A percentile compares a stretch with the other conserved stretches of the same genome.
These are phyloP conservation scores for Pichia paraexigua DNA, from an alignment of 805 yeast genomes.

Conservation along the genomic window DNA sequence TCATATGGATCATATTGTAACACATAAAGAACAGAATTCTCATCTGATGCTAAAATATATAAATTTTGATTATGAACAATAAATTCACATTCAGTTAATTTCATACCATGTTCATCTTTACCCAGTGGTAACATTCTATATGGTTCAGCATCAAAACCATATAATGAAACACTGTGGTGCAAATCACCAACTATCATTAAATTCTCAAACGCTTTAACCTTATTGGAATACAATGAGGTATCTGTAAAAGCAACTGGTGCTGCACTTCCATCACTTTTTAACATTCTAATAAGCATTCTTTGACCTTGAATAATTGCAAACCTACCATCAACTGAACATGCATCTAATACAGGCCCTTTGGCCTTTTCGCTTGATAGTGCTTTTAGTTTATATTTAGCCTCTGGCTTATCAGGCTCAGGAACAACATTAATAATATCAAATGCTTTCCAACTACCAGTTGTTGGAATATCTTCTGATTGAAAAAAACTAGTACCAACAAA, in stretches of 20 bases:
- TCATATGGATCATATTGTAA: conserved; percentile 90
- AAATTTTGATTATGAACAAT: conserved; percentile 63
- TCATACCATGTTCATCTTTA: conserved; percentile 57
- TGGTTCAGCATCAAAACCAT: conserved; percentile 94
- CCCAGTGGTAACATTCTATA: conserved; percentile 75
- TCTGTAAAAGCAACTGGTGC: conserved; percentile 93
- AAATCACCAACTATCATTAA: conserved; percentile 76
- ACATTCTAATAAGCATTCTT: conserved; percentile 65
- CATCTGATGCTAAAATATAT: conserved; percentile 61
- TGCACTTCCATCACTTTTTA: conserved; percentile 67
- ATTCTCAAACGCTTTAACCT: conserved; percentile 77
- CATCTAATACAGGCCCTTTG: conserved; percentile 74
- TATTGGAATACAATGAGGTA: conserved; percentile 70
- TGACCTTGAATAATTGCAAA: conserved; percentile 84
- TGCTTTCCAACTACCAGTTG: conserved; percentile 70
- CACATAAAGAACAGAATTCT: conserved; percentile 56
- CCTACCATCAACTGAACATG: conserved; percentile 76
- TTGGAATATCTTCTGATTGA: conserved; percentile 71
- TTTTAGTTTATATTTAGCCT: conserved; percentile 71
- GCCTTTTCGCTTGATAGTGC: conserved; percentile 64
- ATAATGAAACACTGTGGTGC: conserved; percentile 65
- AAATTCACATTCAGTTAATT: conserved; percentile 70
- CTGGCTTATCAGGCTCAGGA: conserved; percentile 85
- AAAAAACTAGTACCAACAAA: conserved; percentile 73
- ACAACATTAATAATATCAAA: conserved; percentile 74